These are phyloP conservation scores for Beta macrorhiza DNA, from an alignment of 179 eudicot genomes.

Conservation along the genomic window DNA sequence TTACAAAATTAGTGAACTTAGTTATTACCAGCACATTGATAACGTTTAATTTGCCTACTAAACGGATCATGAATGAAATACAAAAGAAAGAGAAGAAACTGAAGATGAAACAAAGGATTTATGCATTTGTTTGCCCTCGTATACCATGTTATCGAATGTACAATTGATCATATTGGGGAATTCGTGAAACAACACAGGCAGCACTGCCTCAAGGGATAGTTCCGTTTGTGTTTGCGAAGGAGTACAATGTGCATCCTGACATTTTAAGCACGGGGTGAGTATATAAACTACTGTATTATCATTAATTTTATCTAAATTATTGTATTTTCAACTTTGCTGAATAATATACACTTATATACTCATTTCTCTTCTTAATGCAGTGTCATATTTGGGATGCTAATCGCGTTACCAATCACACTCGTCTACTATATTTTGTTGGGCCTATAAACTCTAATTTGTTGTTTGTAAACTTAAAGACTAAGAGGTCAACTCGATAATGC, in stretches of 20 bases:
- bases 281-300: not conserved
- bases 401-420: conserved; percentile 30
- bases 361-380: conserved; percentile 6
- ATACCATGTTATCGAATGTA: too few relatives aligned
- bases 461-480: conserved; percentile 13
- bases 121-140: too few relatives aligned
- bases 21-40: too few relatives aligned
- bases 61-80: too few relatives aligned
- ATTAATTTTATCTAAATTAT: not conserved
- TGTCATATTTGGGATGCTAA: conserved; percentile 30
- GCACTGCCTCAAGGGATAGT: conserved; percentile 98
- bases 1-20: too few relatives aligned
- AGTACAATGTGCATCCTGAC: conserved; percentile 92
- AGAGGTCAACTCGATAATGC: not conserved
- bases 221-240: conserved; percentile 92
- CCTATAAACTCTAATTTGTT: not conserved
- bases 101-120: too few relatives aligned
- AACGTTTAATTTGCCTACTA: too few relatives aligned
- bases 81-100: too few relatives aligned
- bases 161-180: too few relatives aligned
- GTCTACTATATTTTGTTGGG: conserved; percentile 29
- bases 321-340: not conserved
- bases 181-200: conserved; percentile 44
- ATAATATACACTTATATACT: not conserved
- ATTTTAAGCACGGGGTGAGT: conserved; percentile 89